A percentile compares a stretch with the other conserved stretches of the same genome.
phyloP scores from a whole-genome alignment of 495 filamentous ascomycete species.

The Lasiosphaeria ovina region DNA sequence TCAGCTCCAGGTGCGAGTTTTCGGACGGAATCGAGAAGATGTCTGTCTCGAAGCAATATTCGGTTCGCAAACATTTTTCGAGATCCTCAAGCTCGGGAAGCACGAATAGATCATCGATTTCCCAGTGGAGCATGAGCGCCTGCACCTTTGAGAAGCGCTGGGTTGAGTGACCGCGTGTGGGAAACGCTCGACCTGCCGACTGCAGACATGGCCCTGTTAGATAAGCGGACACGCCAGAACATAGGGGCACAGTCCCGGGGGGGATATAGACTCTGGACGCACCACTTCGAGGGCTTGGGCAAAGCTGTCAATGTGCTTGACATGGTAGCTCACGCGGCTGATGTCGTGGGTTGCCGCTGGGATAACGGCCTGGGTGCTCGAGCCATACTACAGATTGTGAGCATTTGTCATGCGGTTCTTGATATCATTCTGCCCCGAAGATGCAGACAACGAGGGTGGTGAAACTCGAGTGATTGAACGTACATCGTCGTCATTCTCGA shows the following conservation, averaged over 20 bases:
- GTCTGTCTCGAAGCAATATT: constrained; percentile 49
- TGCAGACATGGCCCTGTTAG: constrained; percentile 20
- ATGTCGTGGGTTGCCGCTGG: constrained; percentile 50
- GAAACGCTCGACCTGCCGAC: constrained; percentile 52
- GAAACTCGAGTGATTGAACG: constrained; percentile 23
- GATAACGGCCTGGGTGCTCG: constrained; percentile 35
- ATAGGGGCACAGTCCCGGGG: not conserved
- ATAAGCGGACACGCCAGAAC: not conserved
- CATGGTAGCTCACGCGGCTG: constrained; percentile 51
- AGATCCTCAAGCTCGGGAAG: constrained; percentile 51
- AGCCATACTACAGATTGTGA: constrained; percentile 41
- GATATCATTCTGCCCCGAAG: not conserved
- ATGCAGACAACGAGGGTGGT: too few relatives aligned
- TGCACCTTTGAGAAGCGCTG: constrained; percentile 52
- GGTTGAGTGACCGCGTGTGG: constrained; percentile 40
- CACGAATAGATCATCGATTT: constrained; percentile 53
- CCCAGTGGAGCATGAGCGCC: constrained; percentile 54
- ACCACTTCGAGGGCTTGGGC: constrained; percentile 49
- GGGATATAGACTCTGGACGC: constrained; percentile 21
- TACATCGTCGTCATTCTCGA: constrained; percentile 46
- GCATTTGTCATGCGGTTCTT: constrained; percentile 11
- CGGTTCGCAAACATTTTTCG: constrained; percentile 46
- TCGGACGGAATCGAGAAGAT: constrained; percentile 51
- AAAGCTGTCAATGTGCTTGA: constrained; percentile 49
- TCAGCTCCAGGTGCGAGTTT: constrained; percentile 49